Conservation (phyloP, 2,329 filamentous ascomycete genomes). For the Aspergillus sp. region DNA sequence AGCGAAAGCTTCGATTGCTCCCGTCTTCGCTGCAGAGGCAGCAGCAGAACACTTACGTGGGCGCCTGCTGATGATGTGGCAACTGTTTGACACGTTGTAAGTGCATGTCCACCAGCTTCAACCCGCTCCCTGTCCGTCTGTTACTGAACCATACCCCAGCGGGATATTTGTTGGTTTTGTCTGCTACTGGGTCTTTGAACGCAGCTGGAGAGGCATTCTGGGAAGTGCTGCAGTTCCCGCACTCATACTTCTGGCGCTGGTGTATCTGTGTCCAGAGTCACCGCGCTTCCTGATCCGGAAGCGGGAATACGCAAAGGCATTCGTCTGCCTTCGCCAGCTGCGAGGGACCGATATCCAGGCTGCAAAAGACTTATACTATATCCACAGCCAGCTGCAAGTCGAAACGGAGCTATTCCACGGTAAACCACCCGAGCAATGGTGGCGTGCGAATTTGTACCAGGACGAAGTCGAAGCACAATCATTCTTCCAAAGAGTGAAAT, state of each 20-base stretch:
- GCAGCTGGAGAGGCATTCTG: conserved; percentile 47
- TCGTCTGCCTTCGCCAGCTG: conserved; percentile 31
- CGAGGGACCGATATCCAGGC: conserved; percentile 36
- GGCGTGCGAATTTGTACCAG: not conserved
- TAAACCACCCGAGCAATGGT: too few species aligned
- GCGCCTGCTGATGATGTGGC: conserved; percentile 6
- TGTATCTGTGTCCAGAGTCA: conserved; percentile 45
- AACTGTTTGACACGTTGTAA: conserved; percentile 22
- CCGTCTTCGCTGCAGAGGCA: conserved; percentile 1
- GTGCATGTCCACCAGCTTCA: not conserved
- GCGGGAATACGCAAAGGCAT: conserved; percentile 28
- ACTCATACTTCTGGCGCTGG: conserved; percentile 45
- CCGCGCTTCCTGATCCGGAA: conserved; percentile 41
- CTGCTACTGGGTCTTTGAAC: conserved; percentile 21
- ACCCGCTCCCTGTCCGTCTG: not conserved
- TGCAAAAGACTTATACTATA: conserved; percentile 37
- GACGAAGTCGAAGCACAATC: not conserved
- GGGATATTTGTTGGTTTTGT: conserved; percentile 18
- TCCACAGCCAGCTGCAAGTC: conserved; percentile 31
- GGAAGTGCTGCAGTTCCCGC: conserved; percentile 51
- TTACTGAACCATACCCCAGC: not conserved
- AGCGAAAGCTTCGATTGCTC: conserved; percentile 2
- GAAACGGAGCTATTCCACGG: conserved; percentile 19
- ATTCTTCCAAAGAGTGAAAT: conserved; percentile 19
- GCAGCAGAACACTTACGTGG: conserved; percentile 1